Percentiles rank a stretch among this genome's conserved stretches.
phyloP scores from a whole-genome alignment of 495 filamentous ascomycete species.

The Penicillium steckii region DNA sequence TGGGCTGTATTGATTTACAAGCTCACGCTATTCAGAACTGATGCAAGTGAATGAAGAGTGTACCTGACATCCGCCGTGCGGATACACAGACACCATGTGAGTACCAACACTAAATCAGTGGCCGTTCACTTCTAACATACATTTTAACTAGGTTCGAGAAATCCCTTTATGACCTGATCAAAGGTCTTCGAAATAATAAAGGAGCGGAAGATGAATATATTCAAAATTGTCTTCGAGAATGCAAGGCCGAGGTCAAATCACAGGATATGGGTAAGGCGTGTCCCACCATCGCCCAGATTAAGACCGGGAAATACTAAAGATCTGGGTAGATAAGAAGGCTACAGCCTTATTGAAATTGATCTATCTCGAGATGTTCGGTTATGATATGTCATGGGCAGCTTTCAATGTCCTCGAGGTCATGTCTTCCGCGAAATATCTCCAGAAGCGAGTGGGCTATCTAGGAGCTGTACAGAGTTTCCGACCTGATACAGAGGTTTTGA shows the following conservation, averaged over 20 bases:
- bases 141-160: slow-evolving; percentile 82
- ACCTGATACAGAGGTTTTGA: slow-evolving; percentile 91
- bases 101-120: no score
- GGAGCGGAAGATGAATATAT: slow-evolving; percentile 93
- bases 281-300: not conserved
- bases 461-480: slow-evolving; percentile 95
- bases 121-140: slow-evolving; percentile 2
- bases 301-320: slow-evolving; percentile 1
- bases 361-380: slow-evolving; percentile 97
- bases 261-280: slow-evolving; percentile 79
- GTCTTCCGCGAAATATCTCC: slow-evolving; percentile 89
- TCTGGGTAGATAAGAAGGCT: slow-evolving; percentile 77
- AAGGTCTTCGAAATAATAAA: slow-evolving; percentile 90
- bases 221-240: slow-evolving; percentile 87
- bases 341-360: slow-evolving; percentile 92
- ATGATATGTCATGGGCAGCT: slow-evolving; percentile 99
- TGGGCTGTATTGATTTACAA: no score
- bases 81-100: no score
- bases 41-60: not conserved
- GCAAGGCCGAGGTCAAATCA: slow-evolving; percentile 81
- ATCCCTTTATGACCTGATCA: slow-evolving; percentile 96
- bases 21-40: no score
- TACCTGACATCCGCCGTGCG: no score
- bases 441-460: slow-evolving; percentile 95
- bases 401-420: slow-evolving; percentile 99